A percentile compares a stretch with the other conserved stretches of the same genome.
These are phyloP conservation scores for Knoxia roxburghii DNA, from an alignment of 257 asterid genomes.

Conservation along the genomic window DNA sequence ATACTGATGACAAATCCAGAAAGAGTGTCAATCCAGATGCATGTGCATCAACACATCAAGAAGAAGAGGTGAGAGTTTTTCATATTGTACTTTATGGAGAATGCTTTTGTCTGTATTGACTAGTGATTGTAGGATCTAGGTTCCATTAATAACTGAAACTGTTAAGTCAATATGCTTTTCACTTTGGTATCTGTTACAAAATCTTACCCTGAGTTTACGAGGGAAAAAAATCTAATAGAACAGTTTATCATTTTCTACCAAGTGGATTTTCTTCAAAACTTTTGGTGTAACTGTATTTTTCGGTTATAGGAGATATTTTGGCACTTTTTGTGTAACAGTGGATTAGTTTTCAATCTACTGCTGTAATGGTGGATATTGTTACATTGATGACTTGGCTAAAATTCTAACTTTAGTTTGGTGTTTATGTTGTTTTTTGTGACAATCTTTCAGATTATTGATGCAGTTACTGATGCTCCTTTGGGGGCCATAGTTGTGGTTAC, in stretches of 20 bases:
- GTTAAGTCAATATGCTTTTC: neutral
- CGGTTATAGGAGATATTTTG: too few relatives aligned
- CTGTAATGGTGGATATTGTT: constrained; percentile 2
- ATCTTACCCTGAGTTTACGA: neutral
- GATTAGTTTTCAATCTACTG: neutral
- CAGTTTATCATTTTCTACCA: too few relatives aligned
- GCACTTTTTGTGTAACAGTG: too few relatives aligned
- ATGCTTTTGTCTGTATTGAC: neutral
- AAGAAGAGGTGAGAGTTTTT: constrained; percentile 53
- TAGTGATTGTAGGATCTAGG: neutral
- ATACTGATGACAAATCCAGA: constrained; percentile 71
- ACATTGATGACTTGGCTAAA: constrained; percentile 13
- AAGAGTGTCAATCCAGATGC: constrained; percentile 57
- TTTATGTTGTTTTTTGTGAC: constrained; percentile 18
- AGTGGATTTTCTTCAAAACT: too few relatives aligned
- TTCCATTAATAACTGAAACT: neutral
- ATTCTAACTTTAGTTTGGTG: constrained; percentile 19
- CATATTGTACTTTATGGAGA: neutral
- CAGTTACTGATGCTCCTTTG: constrained; percentile 36
- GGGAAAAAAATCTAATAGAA: too few relatives aligned
- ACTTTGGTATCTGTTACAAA: neutral
- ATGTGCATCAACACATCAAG: constrained; percentile 50
- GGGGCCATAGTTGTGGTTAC: constrained; percentile 30
- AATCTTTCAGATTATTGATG: constrained; percentile 40
- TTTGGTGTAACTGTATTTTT: too few relatives aligned